Base-by-base conservation (phyloP, 495 filamentous ascomycete species). In the Penicillium canescens region DNA sequence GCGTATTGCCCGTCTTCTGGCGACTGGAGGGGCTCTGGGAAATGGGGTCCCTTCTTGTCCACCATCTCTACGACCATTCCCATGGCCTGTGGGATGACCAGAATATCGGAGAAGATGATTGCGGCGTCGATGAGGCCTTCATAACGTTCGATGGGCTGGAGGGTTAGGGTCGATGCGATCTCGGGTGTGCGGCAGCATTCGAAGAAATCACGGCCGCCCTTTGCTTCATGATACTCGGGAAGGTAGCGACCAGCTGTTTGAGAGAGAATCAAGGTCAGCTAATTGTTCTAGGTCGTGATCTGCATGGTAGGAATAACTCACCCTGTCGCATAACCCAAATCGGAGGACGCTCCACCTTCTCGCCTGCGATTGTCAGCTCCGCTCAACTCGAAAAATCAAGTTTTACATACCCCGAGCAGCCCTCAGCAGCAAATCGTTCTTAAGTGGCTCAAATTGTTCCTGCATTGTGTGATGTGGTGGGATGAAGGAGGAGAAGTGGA, bases 261-360 rank as follows among this genome's bases (percentile, higher is more conserved):
- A 51, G 39, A 34, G 12, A 46, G 33, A 59, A 38, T 23, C 20
- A 42, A 16, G 47, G 31, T 59, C 36, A 61, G 43, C 59, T 42
- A 45, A 44, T 36, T 34, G 16, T 26, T 23, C 21, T 16, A 24
- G 33, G n/a, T 11, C n/a, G 10, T 21, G 35, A 18, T 37, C 47
- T 7, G 18, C 18, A 18, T 16, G 11, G 42, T 20, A 24, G 20
- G 21, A 23, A n/a, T 39, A 46, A 42, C 66, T 60, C 77, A 92
- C 92, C 92, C 84, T 97, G 94, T 72, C 94, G 88, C 94, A 98
- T 98, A 63, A 98, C 90, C 95, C 94, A 98, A 74, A 94, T 88
- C 42, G 94, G 94, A 49, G 95, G 85, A 48, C 93, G 85, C 66
- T 96, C 90, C 52, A 97, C 91, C 63, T 84, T 84, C 72, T 96